A percentile compares a stretch with the other conserved stretches of the same genome.
Conservation (phyloP, 768 basidiomycete genomes). For the Boletus rubropictus region DNA sequence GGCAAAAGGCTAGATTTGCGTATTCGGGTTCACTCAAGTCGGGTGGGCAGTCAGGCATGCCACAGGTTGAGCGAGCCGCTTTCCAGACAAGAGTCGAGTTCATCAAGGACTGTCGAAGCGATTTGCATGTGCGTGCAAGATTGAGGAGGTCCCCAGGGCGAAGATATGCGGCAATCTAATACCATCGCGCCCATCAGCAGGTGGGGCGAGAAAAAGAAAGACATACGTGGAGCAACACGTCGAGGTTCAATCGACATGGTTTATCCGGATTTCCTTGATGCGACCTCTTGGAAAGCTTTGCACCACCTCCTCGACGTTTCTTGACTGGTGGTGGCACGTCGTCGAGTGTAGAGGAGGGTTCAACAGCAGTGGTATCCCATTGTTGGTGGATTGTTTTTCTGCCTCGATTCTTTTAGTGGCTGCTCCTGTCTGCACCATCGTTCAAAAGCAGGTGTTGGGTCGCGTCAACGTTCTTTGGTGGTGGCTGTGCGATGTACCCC, state of each 20-base stretch:
- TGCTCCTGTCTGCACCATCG: background rate
- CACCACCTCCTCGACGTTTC: background rate
- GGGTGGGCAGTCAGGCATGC: constrained; percentile 37
- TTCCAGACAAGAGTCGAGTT: constrained; percentile 24
- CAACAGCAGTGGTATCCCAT: too few relatives aligned
- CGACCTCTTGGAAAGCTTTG: background rate
- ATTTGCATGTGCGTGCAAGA: constrained; percentile 35
- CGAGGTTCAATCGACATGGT: constrained; percentile 2
- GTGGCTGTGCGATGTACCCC: background rate
- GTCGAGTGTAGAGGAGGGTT: background rate
- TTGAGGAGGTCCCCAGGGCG: constrained; percentile 25
- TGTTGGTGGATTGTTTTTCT: too few relatives aligned
- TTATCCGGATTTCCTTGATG: background rate
- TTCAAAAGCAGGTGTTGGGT: background rate
- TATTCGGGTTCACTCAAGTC: constrained; percentile 42
- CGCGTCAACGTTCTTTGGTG: background rate
- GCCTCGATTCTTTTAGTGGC: background rate
- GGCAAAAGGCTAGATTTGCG: constrained; percentile 33
- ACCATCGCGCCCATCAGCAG: background rate
- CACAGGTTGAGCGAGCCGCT: constrained; percentile 27
- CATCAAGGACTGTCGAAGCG: constrained; percentile 34
- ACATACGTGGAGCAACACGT: constrained; percentile 6
- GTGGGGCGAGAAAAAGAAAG: background rate
- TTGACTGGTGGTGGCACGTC: background rate
- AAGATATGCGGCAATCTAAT: constrained; percentile 36